Evolutionary conservation across 164 flowering plant genomes (phyloP), one percentile per base, ranked within the genome.

Genomic region (Platanus orientalis): DNA sequence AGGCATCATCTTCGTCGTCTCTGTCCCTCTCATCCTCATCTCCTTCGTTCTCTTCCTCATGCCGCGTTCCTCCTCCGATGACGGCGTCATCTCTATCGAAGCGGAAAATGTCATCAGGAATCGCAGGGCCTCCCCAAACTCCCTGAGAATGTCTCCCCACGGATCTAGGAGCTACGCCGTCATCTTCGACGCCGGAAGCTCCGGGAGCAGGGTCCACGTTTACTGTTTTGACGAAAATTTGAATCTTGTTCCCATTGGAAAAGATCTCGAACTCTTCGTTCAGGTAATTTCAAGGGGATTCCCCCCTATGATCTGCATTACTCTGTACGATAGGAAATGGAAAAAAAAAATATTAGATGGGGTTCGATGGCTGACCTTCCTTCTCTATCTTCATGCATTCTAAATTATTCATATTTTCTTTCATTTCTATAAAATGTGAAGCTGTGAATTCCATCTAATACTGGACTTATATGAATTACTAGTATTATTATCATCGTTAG

Each of bases 161-260:
- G 53, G 58, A 52, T 63, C 76, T 11, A 74, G 60, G 63, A 58
- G 61, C 14, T 92, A 81, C 21, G 98, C 96, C 0, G 98, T 90
- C 16, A 82, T 93, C 21, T 90, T 92, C 61, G 98, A 90, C 65
- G 98, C 98, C n/a, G 98, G 98, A 2, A 92, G 98, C 69, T 88
- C 97, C 21, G 98, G 98, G 2, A 90, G 97, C 54, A 76, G 98
- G 19, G 97, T 92, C 12, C 98, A 92, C 57, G 98, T 92, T 24
- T 90, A 76, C 57, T 80, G 97, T 54, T 92, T 94, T 56, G 91
- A 94, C 62, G 65, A 76, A 53, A 67, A 74, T 57, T 68, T 91
- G 76, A 82, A 91, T 83, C 94, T 94, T 4, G 83, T 94, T 40
- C 88, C 84, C 12, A 84, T 91, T 56, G 96, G 90, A 9, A 73